Evolutionary conservation across 192 early-diverging fungal genomes (phyloP).

Genomic region (Dispira simplex): DNA sequence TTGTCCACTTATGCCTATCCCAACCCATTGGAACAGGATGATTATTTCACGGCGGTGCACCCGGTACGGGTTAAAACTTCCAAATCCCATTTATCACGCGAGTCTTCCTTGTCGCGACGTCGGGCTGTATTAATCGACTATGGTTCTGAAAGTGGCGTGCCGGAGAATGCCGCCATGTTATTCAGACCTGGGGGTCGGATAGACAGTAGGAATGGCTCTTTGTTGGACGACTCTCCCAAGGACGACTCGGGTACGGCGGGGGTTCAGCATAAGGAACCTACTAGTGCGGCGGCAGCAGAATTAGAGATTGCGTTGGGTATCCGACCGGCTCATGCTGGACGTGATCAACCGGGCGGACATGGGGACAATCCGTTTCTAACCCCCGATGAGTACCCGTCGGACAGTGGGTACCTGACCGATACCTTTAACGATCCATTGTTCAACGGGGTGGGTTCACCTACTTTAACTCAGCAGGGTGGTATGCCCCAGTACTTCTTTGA

Average conservation of each 20-base stretch:
- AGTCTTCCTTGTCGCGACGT: slow-evolving; percentile 8
- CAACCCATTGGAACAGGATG: not conserved
- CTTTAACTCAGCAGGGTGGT: not conserved
- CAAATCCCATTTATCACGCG: not conserved
- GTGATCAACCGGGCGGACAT: not conserved
- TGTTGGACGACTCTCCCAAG: not conserved
- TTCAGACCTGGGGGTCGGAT: not conserved
- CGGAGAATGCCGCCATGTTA: not conserved
- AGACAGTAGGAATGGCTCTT: not conserved
- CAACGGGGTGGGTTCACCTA: not conserved
- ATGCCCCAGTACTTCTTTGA: not conserved
- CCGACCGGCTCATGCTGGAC: not conserved
- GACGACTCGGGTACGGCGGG: not conserved
- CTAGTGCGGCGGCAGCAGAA: not conserved
- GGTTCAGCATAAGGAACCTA: not conserved
- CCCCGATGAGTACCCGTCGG: not conserved
- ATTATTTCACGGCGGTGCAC: not conserved
- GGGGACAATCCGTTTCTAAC: slow-evolving; percentile 3
- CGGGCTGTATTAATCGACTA: slow-evolving; percentile 7
- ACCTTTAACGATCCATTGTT: not conserved
- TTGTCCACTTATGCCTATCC: not conserved
- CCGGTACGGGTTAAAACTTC: slow-evolving; percentile 1
- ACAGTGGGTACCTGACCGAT: not conserved
- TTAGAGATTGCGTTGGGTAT: too few relatives aligned
- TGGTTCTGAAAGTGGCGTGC: not conserved